Base-by-base conservation (phyloP, 2,329 filamentous ascomycete species). In the Claviceps paspali region DNA sequence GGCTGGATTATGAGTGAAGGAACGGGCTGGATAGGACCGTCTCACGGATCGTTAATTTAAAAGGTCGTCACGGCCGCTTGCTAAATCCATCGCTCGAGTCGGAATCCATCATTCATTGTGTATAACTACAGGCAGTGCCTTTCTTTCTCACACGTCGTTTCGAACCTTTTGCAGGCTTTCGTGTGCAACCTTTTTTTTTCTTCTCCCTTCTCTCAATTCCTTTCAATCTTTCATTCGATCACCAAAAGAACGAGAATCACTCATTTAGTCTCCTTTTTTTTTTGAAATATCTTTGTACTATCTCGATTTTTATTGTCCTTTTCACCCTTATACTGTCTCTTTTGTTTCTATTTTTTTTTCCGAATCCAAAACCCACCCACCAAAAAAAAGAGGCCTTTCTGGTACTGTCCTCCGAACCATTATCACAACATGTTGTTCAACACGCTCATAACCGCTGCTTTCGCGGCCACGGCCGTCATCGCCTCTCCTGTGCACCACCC, bases 61-160 rank as follows among this genome's bases (percentile, higher is more conserved):
- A 22, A 32, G 29, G n/a, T n/a, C n/a, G n/a, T n/a, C n/a, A n/a
- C n/a, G n/a, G n/a, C n/a, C n/a, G n/a, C n/a, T n/a, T n/a, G n/a
- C n/a, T n/a, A n/a, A n/a, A n/a, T n/a, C n/a, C n/a, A n/a, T n/a
- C n/a, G n/a, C n/a, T n/a, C n/a, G n/a, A n/a, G n/a, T n/a, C n/a
- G n/a, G n/a, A n/a, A n/a, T n/a, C n/a, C n/a, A n/a, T n/a, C n/a
- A n/a, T n/a, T n/a, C n/a, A n/a, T n/a, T n/a, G n/a, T n/a, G n/a
- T 32, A 32, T 22, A 32, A 32, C 30, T n/a, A 22, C 19, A n/a
- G 30, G 30, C 30, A 14, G 30, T 32, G 30, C 30, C n/a, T n/a
- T n/a, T n/a, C n/a, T n/a, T n/a, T n/a, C n/a, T n/a, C n/a, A n/a
- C 30, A 32, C 9, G 15, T 32, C 19, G 21, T 10, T 32, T 32